Conservation (phyloP, 139 green algal species). For the Micractinium conductrix region DNA sequence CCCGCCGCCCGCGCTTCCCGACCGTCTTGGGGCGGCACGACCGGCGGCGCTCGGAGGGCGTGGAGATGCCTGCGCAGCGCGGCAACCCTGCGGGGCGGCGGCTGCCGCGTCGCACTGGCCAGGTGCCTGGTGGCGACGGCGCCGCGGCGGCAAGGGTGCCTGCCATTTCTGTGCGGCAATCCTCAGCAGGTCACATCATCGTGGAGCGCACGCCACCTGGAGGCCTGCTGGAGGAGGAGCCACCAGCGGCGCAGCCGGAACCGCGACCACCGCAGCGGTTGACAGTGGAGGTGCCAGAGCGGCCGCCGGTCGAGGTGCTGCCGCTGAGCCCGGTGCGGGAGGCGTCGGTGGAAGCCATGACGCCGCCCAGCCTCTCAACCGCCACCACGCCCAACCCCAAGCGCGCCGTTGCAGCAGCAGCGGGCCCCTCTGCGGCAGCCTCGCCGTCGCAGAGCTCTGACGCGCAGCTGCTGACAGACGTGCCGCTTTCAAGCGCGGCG, state of each 20-base stretch:
- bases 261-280: no score
- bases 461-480: conserved; percentile 7
- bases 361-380: not conserved
- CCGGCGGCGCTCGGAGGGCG: not conserved
- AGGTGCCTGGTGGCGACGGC: not conserved
- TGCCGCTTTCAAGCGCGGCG: not conserved
- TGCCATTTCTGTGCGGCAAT: not conserved
- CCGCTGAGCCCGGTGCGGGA: not conserved
- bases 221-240: not conserved
- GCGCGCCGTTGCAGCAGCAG: not conserved
- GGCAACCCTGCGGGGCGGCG: no score
- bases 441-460: conserved; percentile 5
- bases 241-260: not conserved
- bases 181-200: conserved; percentile 2
- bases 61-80: not conserved
- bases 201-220: not conserved
- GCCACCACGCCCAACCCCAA: conserved; percentile 4
- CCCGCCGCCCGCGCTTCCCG: not conserved
- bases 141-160: not conserved
- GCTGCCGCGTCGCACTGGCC: not conserved
- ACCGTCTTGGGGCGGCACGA: not conserved
- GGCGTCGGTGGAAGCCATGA: not conserved
- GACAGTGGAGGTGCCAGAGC: not conserved
- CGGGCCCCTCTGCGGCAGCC: not conserved
- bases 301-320: not conserved